Evolutionary conservation across 2,329 filamentous ascomycete genomes (phyloP), one percentile per base, ranked within the genome.

Genomic region (Grosmannia huntii): DNA sequence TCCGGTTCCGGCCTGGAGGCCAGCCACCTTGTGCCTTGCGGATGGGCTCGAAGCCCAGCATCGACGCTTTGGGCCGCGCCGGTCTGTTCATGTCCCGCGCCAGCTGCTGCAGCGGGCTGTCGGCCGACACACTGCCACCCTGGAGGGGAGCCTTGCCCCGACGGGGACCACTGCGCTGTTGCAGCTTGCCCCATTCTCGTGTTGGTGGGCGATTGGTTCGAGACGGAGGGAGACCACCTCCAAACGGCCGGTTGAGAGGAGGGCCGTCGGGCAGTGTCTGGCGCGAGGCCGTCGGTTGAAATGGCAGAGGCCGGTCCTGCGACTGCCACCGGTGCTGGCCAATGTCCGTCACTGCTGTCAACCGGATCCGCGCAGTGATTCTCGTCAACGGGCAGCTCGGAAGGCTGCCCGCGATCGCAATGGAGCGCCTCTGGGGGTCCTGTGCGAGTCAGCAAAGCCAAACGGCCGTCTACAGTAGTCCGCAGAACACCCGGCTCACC

Each of bases 291-390:
- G 48, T 19, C 11, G 48, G 11, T 4, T 1, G 5, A 10, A 12
- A 23, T 4, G 48, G 21, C 11, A 28, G 28, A 12, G 6, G 6
- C 9, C n/a, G 54, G 23, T 53, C 54, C 14, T 51, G 28, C 12
- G 59, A 52, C 25, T 60, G 59, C 55, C 55, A 60, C 27, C 60
- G 55, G 6, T 16, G 19, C 33, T 60, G 58, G 19, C 11, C 5
- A 25, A 38, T 19, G 48, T 9, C 46, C 11, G 23, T 49, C 9
- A 55, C 21, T 16, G 48, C 9, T 38, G 55, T 38, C 25, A 19
- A 5, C 16, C 49, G 12, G 14, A 31, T 21, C 31, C 27, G n/a
- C 27, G 48, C 3, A 23, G 48, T 5, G n/a, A 31, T n/a, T 25
- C 28, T 27, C 27, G 48, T 6, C 25, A 25, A 48, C 11, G 16